Conservation (phyloP, 2,329 filamentous ascomycete species). For the Neonectria ditissima region DNA sequence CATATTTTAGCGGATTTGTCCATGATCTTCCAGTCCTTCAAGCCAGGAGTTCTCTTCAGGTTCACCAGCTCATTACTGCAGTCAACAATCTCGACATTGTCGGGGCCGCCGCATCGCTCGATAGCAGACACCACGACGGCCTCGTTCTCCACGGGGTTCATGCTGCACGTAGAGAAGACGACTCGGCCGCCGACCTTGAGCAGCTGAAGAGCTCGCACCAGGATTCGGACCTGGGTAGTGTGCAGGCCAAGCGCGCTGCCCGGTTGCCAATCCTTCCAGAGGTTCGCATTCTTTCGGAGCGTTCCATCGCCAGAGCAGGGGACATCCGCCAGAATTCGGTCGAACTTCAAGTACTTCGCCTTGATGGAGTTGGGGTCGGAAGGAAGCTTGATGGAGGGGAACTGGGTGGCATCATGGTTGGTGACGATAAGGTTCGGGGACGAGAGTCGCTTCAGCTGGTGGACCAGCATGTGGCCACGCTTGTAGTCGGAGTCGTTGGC, state of each 20-base stretch:
- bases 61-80: constrained; percentile 81
- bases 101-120: constrained; percentile 84
- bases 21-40: constrained; percentile 90
- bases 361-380: constrained; percentile 64
- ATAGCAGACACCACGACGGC: constrained; percentile 90
- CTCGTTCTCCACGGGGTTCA: constrained; percentile 99
- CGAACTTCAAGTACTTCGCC: constrained; percentile 90
- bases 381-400: constrained; percentile 89
- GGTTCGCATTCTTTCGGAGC: constrained; percentile 87
- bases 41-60: constrained; percentile 80
- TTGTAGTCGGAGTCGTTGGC: constrained; percentile 98
- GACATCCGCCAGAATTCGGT: constrained; percentile 95
- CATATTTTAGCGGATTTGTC: constrained; percentile 86
- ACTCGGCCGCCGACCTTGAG: constrained; percentile 94
- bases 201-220: constrained; percentile 93
- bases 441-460: constrained; percentile 96
- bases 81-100: constrained; percentile 86
- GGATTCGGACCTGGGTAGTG: constrained; percentile 86
- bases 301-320: constrained; percentile 98
- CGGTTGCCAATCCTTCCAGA: constrained; percentile 96
- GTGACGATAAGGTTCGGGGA: constrained; percentile 97
- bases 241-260: constrained; percentile 89
- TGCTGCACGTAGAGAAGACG: constrained; percentile 98
- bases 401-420: constrained; percentile 97
- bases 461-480: constrained; percentile 95